A percentile compares a stretch with the other conserved stretches of the same genome.
These are phyloP conservation scores for Fusarium aywerte DNA, from an alignment of 2,329 filamentous ascomycete species.

Conservation along the genomic window DNA sequence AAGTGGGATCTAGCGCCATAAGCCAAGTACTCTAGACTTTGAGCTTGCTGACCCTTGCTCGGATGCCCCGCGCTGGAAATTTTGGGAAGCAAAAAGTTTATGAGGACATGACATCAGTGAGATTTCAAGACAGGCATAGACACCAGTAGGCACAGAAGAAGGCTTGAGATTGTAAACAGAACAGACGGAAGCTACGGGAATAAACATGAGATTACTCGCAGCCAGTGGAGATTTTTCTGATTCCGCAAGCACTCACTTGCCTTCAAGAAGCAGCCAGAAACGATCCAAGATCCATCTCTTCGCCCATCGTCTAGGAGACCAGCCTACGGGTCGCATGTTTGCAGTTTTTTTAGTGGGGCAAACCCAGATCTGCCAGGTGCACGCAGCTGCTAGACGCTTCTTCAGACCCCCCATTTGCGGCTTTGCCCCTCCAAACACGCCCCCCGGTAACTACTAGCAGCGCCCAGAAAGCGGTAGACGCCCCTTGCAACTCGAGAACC, in stretches of 20 bases:
- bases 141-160: not conserved
- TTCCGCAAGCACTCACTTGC: not conserved
- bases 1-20: accelerated
- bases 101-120: slow-evolving; percentile 49
- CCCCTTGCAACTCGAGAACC: slow-evolving; percentile 38
- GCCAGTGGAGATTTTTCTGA: not conserved
- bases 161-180: slow-evolving; percentile 2
- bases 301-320: slow-evolving; percentile 29
- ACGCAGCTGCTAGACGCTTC: slow-evolving; percentile 50
- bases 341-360: slow-evolving; percentile 35
- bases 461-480: slow-evolving; percentile 40
- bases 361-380: slow-evolving; percentile 39
- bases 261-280: slow-evolving; percentile 29
- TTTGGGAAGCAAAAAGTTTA: slow-evolving; percentile 43
- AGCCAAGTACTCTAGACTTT: slow-evolving; percentile 35
- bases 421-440: slow-evolving; percentile 44
- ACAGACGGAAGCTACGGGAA: slow-evolving; percentile 24
- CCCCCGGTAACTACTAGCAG: slow-evolving; percentile 33
- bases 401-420: slow-evolving; percentile 37
- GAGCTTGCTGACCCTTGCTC: slow-evolving; percentile 23
- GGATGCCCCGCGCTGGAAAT: slow-evolving; percentile 49
- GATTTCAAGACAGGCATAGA: slow-evolving; percentile 3
- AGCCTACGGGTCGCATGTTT: not conserved
- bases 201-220: slow-evolving; percentile 5
- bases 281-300: slow-evolving; percentile 26